phyloP scores from a whole-genome alignment of 2,329 filamentous ascomycete genomes.

The Clonostachys byssicola region DNA sequence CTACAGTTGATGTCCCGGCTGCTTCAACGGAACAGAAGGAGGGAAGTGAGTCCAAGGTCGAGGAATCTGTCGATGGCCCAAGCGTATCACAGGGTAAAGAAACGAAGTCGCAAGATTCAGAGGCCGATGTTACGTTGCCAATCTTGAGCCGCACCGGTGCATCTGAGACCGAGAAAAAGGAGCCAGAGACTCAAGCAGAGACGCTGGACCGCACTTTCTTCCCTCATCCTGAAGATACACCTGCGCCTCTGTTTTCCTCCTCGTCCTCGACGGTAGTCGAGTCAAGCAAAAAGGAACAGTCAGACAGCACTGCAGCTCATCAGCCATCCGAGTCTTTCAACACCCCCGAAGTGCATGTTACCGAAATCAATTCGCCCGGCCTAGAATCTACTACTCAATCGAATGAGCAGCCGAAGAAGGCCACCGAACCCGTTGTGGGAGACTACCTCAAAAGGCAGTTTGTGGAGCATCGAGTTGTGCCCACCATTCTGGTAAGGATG shows the following conservation, averaged over 20 bases:
- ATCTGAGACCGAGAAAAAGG: neutral
- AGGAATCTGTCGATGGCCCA: too few relatives aligned
- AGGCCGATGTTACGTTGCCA: neutral
- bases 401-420: neutral
- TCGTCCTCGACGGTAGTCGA: conserved; percentile 19
- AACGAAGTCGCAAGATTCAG: neutral
- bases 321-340: neutral
- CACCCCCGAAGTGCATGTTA: neutral
- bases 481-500: conserved; percentile 79
- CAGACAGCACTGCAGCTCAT: conserved; percentile 4
- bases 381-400: neutral
- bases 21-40: neutral
- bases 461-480: conserved; percentile 89
- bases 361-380: neutral
- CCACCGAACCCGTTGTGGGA: conserved; percentile 72
- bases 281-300: conserved; percentile 14
- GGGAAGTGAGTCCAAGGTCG: neutral
- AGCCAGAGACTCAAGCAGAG: too few relatives aligned
- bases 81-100: neutral
- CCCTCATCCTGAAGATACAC: conserved; percentile 63
- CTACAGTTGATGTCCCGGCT: neutral
- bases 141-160: neutral
- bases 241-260: conserved; percentile 53
- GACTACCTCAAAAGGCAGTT: conserved; percentile 96
- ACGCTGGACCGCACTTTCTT: conserved; percentile 25